Conservation (phyloP, 1,139 yeast genomes). For the Entelexis sorbosivorans region DNA sequence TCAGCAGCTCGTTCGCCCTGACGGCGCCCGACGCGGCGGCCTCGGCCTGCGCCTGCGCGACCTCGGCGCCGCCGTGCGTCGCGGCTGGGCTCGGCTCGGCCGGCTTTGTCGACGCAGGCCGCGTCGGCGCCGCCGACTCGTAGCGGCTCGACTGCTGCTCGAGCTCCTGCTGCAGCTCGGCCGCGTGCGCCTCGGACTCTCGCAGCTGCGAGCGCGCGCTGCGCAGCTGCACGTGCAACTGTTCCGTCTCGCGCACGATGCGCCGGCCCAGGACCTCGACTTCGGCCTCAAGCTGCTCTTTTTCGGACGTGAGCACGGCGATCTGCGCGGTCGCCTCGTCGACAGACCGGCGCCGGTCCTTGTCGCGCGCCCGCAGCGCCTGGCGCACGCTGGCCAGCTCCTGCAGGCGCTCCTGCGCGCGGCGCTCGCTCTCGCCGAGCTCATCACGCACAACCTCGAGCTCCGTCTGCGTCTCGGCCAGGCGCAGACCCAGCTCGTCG, state of each 20-base stretch:
- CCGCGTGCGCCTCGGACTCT: constrained; percentile 18
- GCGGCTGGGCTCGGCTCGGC: constrained; percentile 23
- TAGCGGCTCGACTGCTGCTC: constrained; percentile 10
- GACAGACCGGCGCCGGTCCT: constrained; percentile 41
- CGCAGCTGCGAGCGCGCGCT: constrained; percentile 23
- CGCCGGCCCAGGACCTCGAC: constrained; percentile 40
- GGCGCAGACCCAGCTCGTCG: constrained; percentile 62
- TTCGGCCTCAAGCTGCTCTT: constrained; percentile 46
- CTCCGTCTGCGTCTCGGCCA: constrained; percentile 51
- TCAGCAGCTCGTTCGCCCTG: constrained; percentile 27
- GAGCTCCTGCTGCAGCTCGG: constrained; percentile 25
- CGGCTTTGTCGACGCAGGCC: constrained; percentile 12
- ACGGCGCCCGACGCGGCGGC: constrained; percentile 12
- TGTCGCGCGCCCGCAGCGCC: constrained; percentile 57
- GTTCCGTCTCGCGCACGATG: constrained; percentile 38
- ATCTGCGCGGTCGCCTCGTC: constrained; percentile 39
- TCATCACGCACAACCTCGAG: constrained; percentile 71
- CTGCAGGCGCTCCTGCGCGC: constrained; percentile 67
- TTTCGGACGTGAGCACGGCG: constrained; percentile 44
- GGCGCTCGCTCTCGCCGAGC: constrained; percentile 55
- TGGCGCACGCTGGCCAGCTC: constrained; percentile 68
- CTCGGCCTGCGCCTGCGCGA: constrained; percentile 20
- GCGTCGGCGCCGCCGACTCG: constrained; percentile 1
- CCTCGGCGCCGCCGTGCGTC: constrained; percentile 16
- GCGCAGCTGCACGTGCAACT: constrained; percentile 25